Evolutionary conservation across 345 rosid species (phyloP).

Genomic region (Citrus australasica): DNA sequence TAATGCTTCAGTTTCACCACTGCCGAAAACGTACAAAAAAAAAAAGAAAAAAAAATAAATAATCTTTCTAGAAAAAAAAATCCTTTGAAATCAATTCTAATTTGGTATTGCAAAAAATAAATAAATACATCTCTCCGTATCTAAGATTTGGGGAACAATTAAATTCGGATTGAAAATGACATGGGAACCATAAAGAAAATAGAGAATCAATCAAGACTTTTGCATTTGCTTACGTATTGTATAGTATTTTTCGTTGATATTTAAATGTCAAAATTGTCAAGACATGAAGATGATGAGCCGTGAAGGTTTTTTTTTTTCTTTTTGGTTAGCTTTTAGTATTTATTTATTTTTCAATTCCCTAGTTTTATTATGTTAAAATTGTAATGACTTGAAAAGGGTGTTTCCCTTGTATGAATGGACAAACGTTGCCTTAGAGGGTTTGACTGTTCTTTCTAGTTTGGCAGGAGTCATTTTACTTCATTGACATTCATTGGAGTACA

Average conservation of each 20-base stretch:
- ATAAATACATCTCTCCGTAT: not conserved
- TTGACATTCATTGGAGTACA: not conserved
- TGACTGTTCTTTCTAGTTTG: not conserved
- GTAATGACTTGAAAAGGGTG: not conserved
- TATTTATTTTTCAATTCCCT: not conserved
- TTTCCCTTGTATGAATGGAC: not conserved
- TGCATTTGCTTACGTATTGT: too few species aligned
- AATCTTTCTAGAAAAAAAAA: too few species aligned
- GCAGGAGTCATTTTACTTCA: not conserved
- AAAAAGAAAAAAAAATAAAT: accelerated
- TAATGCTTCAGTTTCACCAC: too few species aligned
- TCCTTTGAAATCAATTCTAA: too few species aligned
- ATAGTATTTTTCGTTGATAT: too few species aligned
- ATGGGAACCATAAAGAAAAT: not conserved
- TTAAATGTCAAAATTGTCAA: too few species aligned
- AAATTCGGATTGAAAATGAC: not conserved
- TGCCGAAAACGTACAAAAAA: too few species aligned
- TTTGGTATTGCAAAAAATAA: too few species aligned
- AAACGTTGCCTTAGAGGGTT: not conserved
- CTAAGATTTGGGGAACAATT: not conserved
- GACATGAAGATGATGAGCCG: not conserved
- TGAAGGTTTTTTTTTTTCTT: not conserved
- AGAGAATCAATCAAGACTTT: too few species aligned
- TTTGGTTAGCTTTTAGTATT: not conserved
- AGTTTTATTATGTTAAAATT: not conserved